phyloP scores from a whole-genome alignment of 352 stramenopile genomes.

The Pythium rhizo-oryzae region DNA sequence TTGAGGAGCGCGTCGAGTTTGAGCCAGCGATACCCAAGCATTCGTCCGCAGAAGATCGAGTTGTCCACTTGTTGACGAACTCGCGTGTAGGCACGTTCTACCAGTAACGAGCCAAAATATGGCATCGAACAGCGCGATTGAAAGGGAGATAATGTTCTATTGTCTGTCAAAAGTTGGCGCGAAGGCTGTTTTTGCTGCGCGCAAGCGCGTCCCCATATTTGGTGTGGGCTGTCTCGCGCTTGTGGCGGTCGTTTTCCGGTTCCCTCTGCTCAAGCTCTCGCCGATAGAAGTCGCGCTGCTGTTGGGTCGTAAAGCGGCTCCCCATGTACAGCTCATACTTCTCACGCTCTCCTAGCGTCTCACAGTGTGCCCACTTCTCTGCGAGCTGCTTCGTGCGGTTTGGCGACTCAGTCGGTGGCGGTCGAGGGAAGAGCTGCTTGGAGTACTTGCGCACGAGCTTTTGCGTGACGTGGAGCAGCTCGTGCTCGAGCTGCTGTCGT shows the following conservation, averaged over 20 bases:
- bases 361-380: slow-evolving; percentile 45
- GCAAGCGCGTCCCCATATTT: slow-evolving; percentile 76
- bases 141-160: not conserved
- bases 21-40: slow-evolving; percentile 48
- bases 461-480: slow-evolving; percentile 60
- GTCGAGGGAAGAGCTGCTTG: slow-evolving; percentile 45
- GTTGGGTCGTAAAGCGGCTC: slow-evolving; percentile 58
- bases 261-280: slow-evolving; percentile 54
- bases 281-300: slow-evolving; percentile 64
- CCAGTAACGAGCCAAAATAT: slow-evolving; percentile 32
- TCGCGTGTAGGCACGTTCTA: slow-evolving; percentile 68
- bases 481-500: slow-evolving; percentile 43
- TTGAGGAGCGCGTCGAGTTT: slow-evolving; percentile 64
- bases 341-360: slow-evolving; percentile 39
- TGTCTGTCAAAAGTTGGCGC: slow-evolving; percentile 47
- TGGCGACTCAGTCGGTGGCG: slow-evolving; percentile 22
- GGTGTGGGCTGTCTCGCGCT: slow-evolving; percentile 48
- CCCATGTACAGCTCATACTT: slow-evolving; percentile 60
- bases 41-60: slow-evolving; percentile 59
- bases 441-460: slow-evolving; percentile 79
- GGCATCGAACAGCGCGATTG: not conserved
- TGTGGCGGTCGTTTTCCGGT: slow-evolving; percentile 47
- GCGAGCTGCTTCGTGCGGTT: slow-evolving; percentile 46
- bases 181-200: slow-evolving; percentile 55
- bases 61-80: slow-evolving; percentile 60